Evolutionary conservation across 371 early-diverging fungal species (phyloP), one percentile per base, ranked within the genome.

Genomic region (Mortierella sp.): DNA sequence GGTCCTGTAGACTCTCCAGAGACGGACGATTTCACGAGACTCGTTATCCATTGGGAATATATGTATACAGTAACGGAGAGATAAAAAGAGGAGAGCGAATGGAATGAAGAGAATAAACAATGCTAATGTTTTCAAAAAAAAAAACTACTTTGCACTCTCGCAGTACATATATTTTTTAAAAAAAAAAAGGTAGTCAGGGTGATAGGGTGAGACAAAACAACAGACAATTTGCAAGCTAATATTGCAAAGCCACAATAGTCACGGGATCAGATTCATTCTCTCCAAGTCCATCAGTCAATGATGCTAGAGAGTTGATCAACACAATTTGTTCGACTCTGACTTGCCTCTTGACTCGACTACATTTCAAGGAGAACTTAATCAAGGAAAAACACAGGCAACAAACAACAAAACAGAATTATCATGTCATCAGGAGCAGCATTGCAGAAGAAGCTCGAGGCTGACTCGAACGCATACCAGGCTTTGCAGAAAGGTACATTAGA

Each of bases 1-100:
- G 4, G 98, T 98, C 73, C 92, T 89, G 89, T 90, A 95, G 21
- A 95, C 96, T 76, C 94, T 90, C 92, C 92, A 96, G 81, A 95
- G 86, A 63, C 92, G 89, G 38, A 92, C 88, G 55, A 88, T 84
- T 81, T 95, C 94, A 69, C 88, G 89, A 58, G 87, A 80, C 76
- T 87, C 88, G 64, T 85, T 69, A 74, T 89, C 89, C 89, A 89
- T 89, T 41, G 65, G 72, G n/a, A 40, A 9, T 40, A 41, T 59
- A n/a, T 67, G 65, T 48, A 58, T 47, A 19, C 4, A 47, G 48
- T 47, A 19, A 16, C 1, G 19, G 48, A 19, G 48, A 47, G 57
- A 24, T 41, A 41, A 10, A 41, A 5, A 13, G 43, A 41, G 19
- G 48, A 16, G 4, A 16, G 48, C 48, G 48, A 47, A 47, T 19